phyloP scores from a whole-genome alignment of 768 basidiomycete species.

The Roridomyces roridus region DNA sequence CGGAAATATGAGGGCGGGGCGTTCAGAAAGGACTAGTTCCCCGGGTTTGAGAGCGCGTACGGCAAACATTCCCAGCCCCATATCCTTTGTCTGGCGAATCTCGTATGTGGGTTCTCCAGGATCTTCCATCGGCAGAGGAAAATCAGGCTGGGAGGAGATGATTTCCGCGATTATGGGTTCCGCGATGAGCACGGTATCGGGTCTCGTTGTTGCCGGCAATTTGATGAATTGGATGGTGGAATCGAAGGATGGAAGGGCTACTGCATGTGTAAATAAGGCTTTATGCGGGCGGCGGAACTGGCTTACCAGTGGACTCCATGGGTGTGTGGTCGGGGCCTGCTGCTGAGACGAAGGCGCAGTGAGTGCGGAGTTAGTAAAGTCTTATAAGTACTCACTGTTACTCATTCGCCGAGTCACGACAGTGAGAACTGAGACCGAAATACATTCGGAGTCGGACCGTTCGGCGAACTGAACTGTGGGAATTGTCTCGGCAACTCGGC shows the following conservation, averaged over 20 bases:
- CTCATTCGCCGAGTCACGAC: no score
- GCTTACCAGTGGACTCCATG: no score
- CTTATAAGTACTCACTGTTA: no score
- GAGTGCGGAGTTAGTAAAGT: no score
- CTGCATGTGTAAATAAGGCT: no score
- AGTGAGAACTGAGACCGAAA: no score
- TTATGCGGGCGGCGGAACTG: no score
- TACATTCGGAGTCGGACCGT: no score
- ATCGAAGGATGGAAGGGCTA: background rate
- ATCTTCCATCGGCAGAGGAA: background rate
- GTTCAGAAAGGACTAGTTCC: conserved; percentile 18
- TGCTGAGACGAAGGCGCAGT: no score
- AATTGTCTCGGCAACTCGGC: no score
- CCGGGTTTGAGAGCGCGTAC: conserved; percentile 10
- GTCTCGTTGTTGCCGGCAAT: background rate
- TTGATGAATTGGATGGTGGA: background rate
- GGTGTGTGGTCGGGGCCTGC: no score
- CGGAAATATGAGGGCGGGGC: conserved; percentile 12
- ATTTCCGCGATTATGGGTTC: conserved; percentile 1
- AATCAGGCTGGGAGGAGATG: conserved; percentile 1
- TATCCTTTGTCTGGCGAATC: background rate
- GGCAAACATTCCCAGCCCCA: conserved; percentile 21
- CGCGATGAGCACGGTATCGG: background rate
- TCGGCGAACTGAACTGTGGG: no score
- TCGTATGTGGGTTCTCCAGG: background rate